Evolutionary conservation across 352 stramenopile genomes (phyloP), one percentile per base, ranked within the genome.

Genomic region (Phytophthora constricta): DNA sequence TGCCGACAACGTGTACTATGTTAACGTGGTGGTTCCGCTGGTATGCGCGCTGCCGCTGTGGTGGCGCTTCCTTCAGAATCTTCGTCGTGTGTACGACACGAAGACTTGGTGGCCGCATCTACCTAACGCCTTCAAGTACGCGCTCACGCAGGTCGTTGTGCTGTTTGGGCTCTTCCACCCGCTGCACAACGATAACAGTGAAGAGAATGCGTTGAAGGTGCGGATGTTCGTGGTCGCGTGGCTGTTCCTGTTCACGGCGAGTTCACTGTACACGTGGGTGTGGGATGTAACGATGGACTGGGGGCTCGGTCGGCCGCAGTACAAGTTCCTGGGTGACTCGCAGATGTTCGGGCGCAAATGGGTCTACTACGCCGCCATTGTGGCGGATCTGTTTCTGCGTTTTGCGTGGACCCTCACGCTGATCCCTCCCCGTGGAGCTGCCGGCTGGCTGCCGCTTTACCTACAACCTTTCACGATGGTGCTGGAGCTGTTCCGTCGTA

Each of bases 41-140:
- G 86, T 99, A 27, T 98, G 96, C 66, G 81, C 97, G 9, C 76
- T 99, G 25, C 97, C 97, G 10, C 74, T 99, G 50, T 98, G 96
- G 90, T 97, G 98, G 75, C 91, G 97, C 26, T 99, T 99, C 74
- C 92, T 98, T 50, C 97, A 99, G 84, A 99, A 95, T 72, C 73
- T 99, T 17, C 88, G 97, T 27, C 86, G 96, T 56, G 98, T 98
- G 59, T 86, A 97, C 49, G 96, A 99, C 79, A 98, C 95, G 23
- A 86, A 96, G 57, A 93, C 96, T 55, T 96, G 97, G 77, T 98
- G 96, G 76, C 97, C 97, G 3, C 96, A 98, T 66, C 79, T 99
- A 14, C 89, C 95, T 2, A 99, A 99, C 70, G 93, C 92, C 22
- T 90, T 94, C 69, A 99, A 99, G 76, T 99, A 99, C 74, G 87